Percentiles rank a stretch among this genome's conserved stretches.
These are phyloP conservation scores for Dactylis glomerata DNA, from an alignment of 176 grass and related monocot species.

Conservation along the genomic window DNA sequence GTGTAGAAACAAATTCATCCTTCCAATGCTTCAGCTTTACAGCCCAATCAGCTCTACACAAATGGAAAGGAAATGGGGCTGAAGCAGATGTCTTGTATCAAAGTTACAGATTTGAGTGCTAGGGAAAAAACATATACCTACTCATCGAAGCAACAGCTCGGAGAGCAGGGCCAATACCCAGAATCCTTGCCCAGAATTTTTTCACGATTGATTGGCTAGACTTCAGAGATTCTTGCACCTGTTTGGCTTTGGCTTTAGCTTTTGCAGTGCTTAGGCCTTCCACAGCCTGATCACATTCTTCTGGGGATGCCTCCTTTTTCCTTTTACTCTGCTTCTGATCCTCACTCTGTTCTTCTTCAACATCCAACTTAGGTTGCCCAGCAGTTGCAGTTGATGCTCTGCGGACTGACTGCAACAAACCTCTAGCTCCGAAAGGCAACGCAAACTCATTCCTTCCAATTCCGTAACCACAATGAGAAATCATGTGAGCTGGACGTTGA, in stretches of 20 bases:
- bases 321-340: conserved; percentile 60
- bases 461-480: conserved; percentile 27
- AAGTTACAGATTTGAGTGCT: conserved; percentile 12
- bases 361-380: conserved; percentile 46
- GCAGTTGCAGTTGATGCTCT: conserved; percentile 54
- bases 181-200: conserved; percentile 78
- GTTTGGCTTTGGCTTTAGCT: conserved; percentile 90
- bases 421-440: conserved; percentile 60
- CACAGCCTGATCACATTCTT: conserved; percentile 97
- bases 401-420: conserved; percentile 51
- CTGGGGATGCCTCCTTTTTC: conserved; percentile 85
- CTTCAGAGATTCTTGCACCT: conserved; percentile 68
- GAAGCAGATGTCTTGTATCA: conserved; percentile 17
- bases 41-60: conserved; percentile 66
- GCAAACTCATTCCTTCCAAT: conserved; percentile 48
- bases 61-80: neutral
- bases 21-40: conserved; percentile 77
- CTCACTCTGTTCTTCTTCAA: conserved; percentile 52
- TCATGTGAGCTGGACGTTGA: conserved; percentile 22
- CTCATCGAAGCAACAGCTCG: conserved; percentile 92
- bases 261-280: conserved; percentile 91
- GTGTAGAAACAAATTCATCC: conserved; percentile 65
- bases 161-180: conserved; percentile 85
- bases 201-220: conserved; percentile 45
- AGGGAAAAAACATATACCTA: conserved; percentile 56